Percentiles rank a stretch among this genome's conserved stretches.
Conservation (phyloP, 805 yeast genomes). For the Candida cerambycidarum region DNA sequence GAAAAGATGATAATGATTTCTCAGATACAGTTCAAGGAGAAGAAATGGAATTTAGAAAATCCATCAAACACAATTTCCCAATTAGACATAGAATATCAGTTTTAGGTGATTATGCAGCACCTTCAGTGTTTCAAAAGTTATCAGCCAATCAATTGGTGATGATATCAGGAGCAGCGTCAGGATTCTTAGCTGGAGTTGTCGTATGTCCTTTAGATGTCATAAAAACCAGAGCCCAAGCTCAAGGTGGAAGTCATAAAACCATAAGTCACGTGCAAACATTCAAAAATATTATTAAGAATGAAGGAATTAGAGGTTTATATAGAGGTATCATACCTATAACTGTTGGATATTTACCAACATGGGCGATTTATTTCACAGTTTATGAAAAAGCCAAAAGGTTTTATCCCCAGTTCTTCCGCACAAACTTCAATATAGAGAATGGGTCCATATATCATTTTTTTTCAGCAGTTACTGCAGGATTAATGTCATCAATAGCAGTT, state of each 20-base stretch:
- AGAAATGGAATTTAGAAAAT: conserved; percentile 32
- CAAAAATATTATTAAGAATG: conserved; percentile 65
- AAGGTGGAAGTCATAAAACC: conserved; percentile 48
- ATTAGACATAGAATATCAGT: conserved; percentile 20
- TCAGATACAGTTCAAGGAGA: conserved; percentile 40
- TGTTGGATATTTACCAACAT: conserved; percentile 92
- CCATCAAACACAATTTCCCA: conserved; percentile 21
- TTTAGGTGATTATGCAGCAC: conserved; percentile 21
- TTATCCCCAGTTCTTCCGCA: conserved; percentile 44
- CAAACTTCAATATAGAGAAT: conserved; percentile 22
- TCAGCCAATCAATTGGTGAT: conserved; percentile 65
- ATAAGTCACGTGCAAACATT: conserved; percentile 64
- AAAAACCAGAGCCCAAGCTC: conserved; percentile 92
- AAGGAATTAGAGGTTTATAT: conserved; percentile 81
- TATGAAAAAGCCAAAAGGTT: conserved; percentile 74
- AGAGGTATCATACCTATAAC: conserved; percentile 91
- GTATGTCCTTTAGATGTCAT: conserved; percentile 97
- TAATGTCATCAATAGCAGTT: conserved; percentile 76
- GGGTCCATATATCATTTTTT: conserved; percentile 43
- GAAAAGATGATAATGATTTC: conserved; percentile 24
- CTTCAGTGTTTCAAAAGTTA: conserved; percentile 21
- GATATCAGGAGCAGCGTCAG: conserved; percentile 89
- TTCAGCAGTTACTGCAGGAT: conserved; percentile 85
- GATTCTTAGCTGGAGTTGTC: conserved; percentile 80
- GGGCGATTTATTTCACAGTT: conserved; percentile 93